Evolutionary conservation across 2,329 filamentous ascomycete species (phyloP), one percentile per base, ranked within the genome.

Genomic region (Ophiostoma populinum): DNA sequence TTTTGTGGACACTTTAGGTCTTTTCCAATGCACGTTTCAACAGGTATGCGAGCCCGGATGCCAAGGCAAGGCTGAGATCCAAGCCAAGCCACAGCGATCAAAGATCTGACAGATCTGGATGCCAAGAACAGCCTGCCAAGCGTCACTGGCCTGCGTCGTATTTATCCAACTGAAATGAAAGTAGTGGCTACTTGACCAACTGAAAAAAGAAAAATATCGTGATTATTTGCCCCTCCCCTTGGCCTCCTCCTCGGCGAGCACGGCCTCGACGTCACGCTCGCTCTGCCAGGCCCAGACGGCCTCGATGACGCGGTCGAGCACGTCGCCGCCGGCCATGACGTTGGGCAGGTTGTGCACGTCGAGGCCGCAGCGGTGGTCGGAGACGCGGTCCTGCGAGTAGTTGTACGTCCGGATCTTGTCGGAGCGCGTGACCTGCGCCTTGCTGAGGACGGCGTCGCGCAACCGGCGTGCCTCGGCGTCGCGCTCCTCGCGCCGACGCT

Each of bases 341-440:
- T 79, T 70, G 34, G 81, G 75, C 41, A 94, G 57, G 50, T 86
- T 81, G 51, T 87, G 75, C 11, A 85, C 66, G 37, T 86, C 86
- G 25, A 80, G 53, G 0, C 80, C 82, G 47, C 78, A 82, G 26
- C 86, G 66, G 55, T 94, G 86, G 49, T 94, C 86, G 2, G 86
- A 92, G 45, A 90, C 86, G 28, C 86, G 65, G 54, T 85, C 67
- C 50, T 73, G 69, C 42, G 59, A 62, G 55, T 70, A 74, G 53
- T 94, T 93, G 55, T 94, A 94, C 0, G 86, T 94, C 41, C 86
- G 66, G 39, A 98, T 78, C 61, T 98, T 98, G 59, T 95, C 85
- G 31, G 82, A 82, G 27, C 90, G 69, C 6, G 86, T 90, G 59
- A 90, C 86, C 48, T 78, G 78, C 38, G 85, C 75, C 45, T 75